A percentile compares a stretch with the other conserved stretches of the same genome.
phyloP scores from a whole-genome alignment of 23 red algal genomes.

The Pyropia yezoensis region DNA sequence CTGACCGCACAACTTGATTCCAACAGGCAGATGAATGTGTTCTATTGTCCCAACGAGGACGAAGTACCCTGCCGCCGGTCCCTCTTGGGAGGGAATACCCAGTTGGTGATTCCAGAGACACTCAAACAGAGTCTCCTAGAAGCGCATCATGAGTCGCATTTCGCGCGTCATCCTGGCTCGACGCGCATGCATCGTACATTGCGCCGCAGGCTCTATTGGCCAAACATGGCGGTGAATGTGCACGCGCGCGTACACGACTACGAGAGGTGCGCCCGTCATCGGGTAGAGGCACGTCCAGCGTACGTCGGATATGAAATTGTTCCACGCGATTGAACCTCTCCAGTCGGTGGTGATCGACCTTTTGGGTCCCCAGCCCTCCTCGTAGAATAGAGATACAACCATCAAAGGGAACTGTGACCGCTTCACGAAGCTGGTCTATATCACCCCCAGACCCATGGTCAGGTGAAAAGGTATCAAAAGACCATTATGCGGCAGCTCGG shows the following conservation, averaged over 20 bases:
- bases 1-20: no score
- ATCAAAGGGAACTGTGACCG: constrained; percentile 13
- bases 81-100: no score
- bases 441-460: background rate
- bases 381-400: background rate
- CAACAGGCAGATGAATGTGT: no score
- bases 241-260: background rate
- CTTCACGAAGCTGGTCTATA: constrained; percentile 20
- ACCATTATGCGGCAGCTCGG: background rate
- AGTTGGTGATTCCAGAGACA: no score
- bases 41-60: no score
- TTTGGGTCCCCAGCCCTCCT: no score
- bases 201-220: constrained; percentile 5
- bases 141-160: background rate
- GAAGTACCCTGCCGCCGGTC: no score
- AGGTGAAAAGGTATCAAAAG: constrained; percentile 3
- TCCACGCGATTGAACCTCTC: constrained; percentile 8
- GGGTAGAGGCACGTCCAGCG: constrained; percentile 13
- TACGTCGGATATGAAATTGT: constrained; percentile 2
- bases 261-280: constrained; percentile 5
- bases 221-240: constrained; percentile 7
- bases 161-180: constrained; percentile 6
- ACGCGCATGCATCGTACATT: constrained; percentile 2
- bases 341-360: no score
- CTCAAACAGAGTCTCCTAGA: background rate